Evolutionary conservation across 345 rosid genomes (phyloP).

Genomic region (Linum tenue): DNA sequence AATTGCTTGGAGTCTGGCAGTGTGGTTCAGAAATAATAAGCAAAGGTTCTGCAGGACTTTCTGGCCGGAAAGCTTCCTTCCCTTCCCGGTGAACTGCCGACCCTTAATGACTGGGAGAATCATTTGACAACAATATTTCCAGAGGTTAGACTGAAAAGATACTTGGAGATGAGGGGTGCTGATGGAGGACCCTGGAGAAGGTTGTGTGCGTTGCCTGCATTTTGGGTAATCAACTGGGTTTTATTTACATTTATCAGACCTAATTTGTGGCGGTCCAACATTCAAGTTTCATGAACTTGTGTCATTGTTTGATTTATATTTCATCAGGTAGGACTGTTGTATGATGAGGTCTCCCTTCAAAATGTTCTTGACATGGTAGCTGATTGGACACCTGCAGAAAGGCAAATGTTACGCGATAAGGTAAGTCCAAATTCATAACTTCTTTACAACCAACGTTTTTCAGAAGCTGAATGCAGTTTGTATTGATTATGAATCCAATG

Average conservation of each 20-base stretch:
- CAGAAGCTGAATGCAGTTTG: neutral
- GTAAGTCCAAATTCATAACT: conserved; percentile 25
- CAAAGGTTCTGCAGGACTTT: conserved; percentile 60
- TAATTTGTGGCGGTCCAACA: neutral
- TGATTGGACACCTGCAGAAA: conserved; percentile 91
- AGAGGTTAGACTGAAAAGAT: conserved; percentile 95
- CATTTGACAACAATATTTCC: conserved; percentile 96
- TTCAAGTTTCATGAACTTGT: neutral
- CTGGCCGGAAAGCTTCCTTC: conserved; percentile 90
- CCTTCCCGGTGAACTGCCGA: conserved; percentile 89
- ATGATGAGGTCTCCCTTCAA: conserved; percentile 82
- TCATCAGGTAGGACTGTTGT: conserved; percentile 78
- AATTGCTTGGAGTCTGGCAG: neutral
- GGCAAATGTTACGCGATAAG: conserved; percentile 81
- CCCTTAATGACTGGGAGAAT: conserved; percentile 93
- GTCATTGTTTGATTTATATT: conserved; percentile 1
- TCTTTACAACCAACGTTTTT: neutral
- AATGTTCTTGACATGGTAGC: conserved; percentile 63
- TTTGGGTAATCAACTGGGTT: conserved; percentile 59
- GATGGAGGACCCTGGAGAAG: conserved; percentile 99
- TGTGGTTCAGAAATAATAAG: conserved; percentile 7
- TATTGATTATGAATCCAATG: conserved; percentile 8
- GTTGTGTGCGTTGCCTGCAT: conserved; percentile 88
- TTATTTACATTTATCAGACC: neutral
- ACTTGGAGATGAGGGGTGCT: conserved; percentile 99